These are phyloP conservation scores for Lachnum nothofagi DNA, from an alignment of 2,329 filamentous ascomycete species.

Conservation along the genomic window DNA sequence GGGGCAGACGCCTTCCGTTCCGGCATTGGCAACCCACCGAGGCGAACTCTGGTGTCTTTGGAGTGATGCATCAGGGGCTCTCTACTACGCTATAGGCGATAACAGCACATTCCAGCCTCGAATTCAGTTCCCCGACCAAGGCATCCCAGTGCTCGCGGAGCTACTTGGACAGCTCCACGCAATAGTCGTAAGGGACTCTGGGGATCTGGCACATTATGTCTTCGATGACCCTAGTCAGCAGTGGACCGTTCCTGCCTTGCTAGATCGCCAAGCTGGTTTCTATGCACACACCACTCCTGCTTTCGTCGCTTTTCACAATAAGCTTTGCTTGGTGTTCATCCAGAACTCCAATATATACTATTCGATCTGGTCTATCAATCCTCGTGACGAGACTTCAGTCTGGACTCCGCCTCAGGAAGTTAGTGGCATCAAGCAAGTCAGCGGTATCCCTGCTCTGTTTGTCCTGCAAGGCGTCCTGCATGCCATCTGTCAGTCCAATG, in stretches of 20 bases:
- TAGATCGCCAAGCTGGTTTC: conserved; percentile 24
- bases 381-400: conserved; percentile 13
- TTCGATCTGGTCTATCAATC: conserved; percentile 25
- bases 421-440: conserved; percentile 24
- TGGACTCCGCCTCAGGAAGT: conserved; percentile 25
- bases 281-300: conserved; percentile 29
- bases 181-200: conserved; percentile 28
- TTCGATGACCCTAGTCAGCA: conserved; percentile 31
- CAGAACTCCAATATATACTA: conserved; percentile 29
- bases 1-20: conserved; percentile 32
- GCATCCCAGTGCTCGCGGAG: conserved; percentile 33
- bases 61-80: conserved; percentile 27
- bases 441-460: conserved; percentile 33
- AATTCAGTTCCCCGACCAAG: conserved; percentile 30
- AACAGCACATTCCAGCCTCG: conserved; percentile 29
- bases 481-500: conserved; percentile 29
- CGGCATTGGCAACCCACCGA: conserved; percentile 34
- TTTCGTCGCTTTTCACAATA: conserved; percentile 35
- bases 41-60: conserved; percentile 37
- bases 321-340: conserved; percentile 33
- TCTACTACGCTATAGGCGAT: conserved; percentile 34
- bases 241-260: conserved; percentile 26
- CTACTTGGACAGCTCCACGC: conserved; percentile 34
- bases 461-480: conserved; percentile 32
- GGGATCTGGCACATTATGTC: conserved; percentile 32